Conservation (phyloP, 1,284 basidiomycete genomes). For the Heliocybe sulcata region DNA sequence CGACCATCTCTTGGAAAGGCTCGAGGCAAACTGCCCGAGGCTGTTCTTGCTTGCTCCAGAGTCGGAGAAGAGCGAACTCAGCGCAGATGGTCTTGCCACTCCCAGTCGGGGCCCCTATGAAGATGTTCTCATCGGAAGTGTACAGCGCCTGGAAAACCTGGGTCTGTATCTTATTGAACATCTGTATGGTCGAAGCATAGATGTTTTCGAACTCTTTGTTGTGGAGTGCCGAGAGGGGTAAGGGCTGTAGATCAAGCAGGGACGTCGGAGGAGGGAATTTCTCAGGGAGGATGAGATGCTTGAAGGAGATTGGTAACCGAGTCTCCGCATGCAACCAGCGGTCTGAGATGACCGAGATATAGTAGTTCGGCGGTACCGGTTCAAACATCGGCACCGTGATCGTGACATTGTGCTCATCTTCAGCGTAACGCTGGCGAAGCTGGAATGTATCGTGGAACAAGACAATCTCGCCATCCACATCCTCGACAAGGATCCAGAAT, state of each 20-base stretch:
- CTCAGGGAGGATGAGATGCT: slow-evolving; percentile 95
- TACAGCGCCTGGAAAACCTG: slow-evolving; percentile 98
- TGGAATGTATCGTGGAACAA: slow-evolving; percentile 94
- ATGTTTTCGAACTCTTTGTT: slow-evolving; percentile 87
- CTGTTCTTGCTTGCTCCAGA: slow-evolving; percentile 85
- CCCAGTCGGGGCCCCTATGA: slow-evolving; percentile 94
- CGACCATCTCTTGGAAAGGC: slow-evolving; percentile 96
- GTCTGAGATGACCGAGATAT: slow-evolving; percentile 92
- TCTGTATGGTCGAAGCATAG: slow-evolving; percentile 71
- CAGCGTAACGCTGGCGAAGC: slow-evolving; percentile 85
- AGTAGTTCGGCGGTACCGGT: slow-evolving; percentile 96
- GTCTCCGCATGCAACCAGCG: slow-evolving; percentile 96
- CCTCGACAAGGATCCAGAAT: slow-evolving; percentile 93
- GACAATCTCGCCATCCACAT: slow-evolving; percentile 94
- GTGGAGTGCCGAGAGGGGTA: slow-evolving; percentile 87
- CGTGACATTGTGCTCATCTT: slow-evolving; percentile 90
- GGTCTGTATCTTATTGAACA: slow-evolving; percentile 98
- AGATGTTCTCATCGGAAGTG: slow-evolving; percentile 92
- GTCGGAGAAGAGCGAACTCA: slow-evolving; percentile 87
- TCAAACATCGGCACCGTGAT: slow-evolving; percentile 96
- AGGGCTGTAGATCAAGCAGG: slow-evolving; percentile 87
- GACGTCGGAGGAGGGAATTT: slow-evolving; percentile 94
- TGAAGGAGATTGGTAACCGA: slow-evolving; percentile 93
- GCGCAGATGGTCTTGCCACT: slow-evolving; percentile 97
- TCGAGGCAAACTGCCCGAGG: slow-evolving; percentile 93